Conservation (phyloP, 768 basidiomycete genomes). For the Termitomyces sp. region DNA sequence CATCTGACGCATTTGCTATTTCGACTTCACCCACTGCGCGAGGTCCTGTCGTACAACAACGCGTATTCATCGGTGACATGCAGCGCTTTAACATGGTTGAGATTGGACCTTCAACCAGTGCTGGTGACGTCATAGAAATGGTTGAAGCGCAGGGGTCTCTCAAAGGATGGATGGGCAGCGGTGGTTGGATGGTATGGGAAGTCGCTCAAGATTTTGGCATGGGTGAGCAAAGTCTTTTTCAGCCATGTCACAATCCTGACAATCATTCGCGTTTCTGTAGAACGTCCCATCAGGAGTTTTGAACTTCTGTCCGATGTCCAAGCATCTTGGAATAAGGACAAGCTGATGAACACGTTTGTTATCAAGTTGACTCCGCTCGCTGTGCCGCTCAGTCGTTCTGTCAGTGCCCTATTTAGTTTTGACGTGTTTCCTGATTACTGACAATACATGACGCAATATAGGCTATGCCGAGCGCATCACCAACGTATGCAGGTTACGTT, state of each 20-base stretch:
- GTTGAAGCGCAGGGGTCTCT: constrained; percentile 65
- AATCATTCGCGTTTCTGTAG: constrained; percentile 32
- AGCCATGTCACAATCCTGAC: constrained; percentile 4
- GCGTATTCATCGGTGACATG: constrained; percentile 73
- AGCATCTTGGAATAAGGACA: constrained; percentile 85
- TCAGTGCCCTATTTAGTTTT: constrained; percentile 25
- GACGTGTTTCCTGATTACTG: constrained; percentile 1
- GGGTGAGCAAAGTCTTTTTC: constrained; percentile 49
- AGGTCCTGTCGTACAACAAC: constrained; percentile 46
- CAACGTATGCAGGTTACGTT: constrained; percentile 55
- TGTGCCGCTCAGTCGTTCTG: constrained; percentile 49
- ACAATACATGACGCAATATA: constrained; percentile 11
- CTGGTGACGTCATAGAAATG: constrained; percentile 64
- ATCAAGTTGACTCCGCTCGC: constrained; percentile 71
- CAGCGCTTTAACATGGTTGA: constrained; percentile 74
- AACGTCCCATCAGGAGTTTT: constrained; percentile 85
- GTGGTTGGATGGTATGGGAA: constrained; percentile 88
- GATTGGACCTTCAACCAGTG: constrained; percentile 59
- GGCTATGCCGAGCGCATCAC: constrained; percentile 40
- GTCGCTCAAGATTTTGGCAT: constrained; percentile 88
- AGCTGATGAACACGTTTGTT: constrained; percentile 73
- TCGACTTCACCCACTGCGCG: constrained; percentile 22
- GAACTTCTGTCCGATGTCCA: constrained; percentile 78
- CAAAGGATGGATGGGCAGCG: constrained; percentile 49
- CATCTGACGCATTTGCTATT: constrained; percentile 26